Evolutionary conservation across 805 yeast genomes (phyloP), one percentile per base, ranked within the genome.

Genomic region (Lipomyces spencermartinsiae): DNA sequence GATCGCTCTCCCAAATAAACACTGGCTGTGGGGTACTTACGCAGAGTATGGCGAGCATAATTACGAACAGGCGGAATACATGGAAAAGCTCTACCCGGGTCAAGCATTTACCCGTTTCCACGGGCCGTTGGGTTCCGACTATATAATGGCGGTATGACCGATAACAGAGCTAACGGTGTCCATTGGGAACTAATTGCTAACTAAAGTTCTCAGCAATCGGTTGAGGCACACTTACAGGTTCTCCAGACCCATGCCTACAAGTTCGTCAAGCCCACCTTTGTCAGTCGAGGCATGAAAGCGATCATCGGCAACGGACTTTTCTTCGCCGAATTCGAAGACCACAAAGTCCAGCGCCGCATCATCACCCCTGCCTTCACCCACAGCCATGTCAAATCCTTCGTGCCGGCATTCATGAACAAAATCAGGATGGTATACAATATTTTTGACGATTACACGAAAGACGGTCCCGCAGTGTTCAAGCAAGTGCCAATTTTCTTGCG

Each of bases 251-350:
- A 69, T 7, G 67, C 63, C 53, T 69, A 69, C 68, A 61, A 63
- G 31, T 69, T 69, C 35, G 46, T 33, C 46, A 69, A 69, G 55
- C 72, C 72, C n/a, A 34, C 37, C 9, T 22, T 61, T 16, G 66
- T 67, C 19, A 16, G 59, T n/a, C 65, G 72, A 4, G 68, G 62
- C 29, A 64, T 69, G 53, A 59, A 58, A 37, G 53, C 53, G 1
- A 51, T 69, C 35, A 60, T 69, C n/a, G 72, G 72, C 14, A 51
- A 66, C 39, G 72, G 72, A 10, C 33, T 69, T 2, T 69, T 66
- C 51, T 66, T 67, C 46, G 55, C 70, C 29, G 72, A 69, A 56
- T 70, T 70, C 22, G 66, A 69, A 16, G 66, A 51, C n/a, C 72
- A 69, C 59, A 63, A 62, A 49, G n/a, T 58, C n/a, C 72, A 69